Conservation (phyloP, 2,329 filamentous ascomycete species). For the Fusarium setosum region DNA sequence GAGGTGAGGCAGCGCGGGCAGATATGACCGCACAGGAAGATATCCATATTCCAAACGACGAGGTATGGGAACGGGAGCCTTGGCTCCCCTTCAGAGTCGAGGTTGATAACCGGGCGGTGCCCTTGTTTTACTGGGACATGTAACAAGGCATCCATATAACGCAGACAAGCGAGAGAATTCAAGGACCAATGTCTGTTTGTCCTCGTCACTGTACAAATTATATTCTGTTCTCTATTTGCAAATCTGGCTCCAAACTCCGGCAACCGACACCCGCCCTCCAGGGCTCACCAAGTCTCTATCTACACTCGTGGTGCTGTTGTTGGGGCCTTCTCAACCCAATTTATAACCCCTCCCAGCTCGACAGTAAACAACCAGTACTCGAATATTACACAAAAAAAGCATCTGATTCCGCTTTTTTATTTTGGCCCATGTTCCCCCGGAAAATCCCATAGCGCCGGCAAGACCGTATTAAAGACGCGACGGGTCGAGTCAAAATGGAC, state of each 20-base stretch:
- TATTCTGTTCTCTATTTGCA: constrained; percentile 15
- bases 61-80: not conserved
- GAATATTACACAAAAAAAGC: constrained; percentile 45
- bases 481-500: constrained; percentile 12
- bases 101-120: not conserved
- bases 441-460: constrained; percentile 34
- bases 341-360: constrained; percentile 13
- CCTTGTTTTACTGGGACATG: not conserved
- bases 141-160: not conserved
- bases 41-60: not conserved
- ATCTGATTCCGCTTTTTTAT: constrained; percentile 26
- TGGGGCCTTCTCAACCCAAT: not conserved
- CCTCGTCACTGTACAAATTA: constrained; percentile 2
- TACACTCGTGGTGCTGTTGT: constrained; percentile 2
- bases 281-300: constrained; percentile 26
- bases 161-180: no score
- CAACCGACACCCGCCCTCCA: constrained; percentile 14
- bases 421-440: constrained; percentile 24
- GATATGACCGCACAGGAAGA: not conserved
- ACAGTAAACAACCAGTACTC: constrained; percentile 44
- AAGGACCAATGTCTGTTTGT: not conserved
- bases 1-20: not conserved
- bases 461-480: constrained; percentile 28
- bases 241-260: constrained; percentile 29
- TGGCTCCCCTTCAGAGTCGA: not conserved